Conservation (phyloP, 176 grass and related monocot genomes). For the Cenchrus americanus region DNA sequence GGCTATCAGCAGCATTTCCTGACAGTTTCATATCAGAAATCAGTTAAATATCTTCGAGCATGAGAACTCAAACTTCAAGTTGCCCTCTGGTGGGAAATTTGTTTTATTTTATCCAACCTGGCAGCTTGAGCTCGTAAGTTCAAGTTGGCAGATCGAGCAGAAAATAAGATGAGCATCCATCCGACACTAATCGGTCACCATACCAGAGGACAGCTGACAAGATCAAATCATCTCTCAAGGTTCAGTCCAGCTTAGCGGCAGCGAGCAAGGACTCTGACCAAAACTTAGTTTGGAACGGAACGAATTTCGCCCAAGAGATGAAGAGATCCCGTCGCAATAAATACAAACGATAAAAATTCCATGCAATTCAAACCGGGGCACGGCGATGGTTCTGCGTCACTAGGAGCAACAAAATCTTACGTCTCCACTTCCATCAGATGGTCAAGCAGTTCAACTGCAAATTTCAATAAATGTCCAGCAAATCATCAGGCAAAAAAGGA, state of each 20-base stretch:
- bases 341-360: neutral
- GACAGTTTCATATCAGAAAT: neutral
- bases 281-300: too few species aligned
- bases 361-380: neutral
- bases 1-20: neutral
- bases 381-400: neutral
- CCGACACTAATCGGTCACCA: neutral
- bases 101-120: neutral
- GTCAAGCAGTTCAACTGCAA: slow-evolving; percentile 1
- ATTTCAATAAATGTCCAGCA: slow-evolving; percentile 23
- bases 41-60: neutral
- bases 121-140: neutral
- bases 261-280: neutral
- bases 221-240: neutral
- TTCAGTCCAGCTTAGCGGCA: neutral
- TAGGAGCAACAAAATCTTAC: neutral
- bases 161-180: too few species aligned
- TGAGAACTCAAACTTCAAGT: neutral
- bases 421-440: neutral
- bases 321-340: neutral
- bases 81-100: too few species aligned
- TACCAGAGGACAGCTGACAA: neutral
- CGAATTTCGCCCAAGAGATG: neutral
- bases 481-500: slow-evolving; percentile 53
- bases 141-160: neutral